Conservation (phyloP, 2,329 filamentous ascomycete species). For the Claviceps sp. region DNA sequence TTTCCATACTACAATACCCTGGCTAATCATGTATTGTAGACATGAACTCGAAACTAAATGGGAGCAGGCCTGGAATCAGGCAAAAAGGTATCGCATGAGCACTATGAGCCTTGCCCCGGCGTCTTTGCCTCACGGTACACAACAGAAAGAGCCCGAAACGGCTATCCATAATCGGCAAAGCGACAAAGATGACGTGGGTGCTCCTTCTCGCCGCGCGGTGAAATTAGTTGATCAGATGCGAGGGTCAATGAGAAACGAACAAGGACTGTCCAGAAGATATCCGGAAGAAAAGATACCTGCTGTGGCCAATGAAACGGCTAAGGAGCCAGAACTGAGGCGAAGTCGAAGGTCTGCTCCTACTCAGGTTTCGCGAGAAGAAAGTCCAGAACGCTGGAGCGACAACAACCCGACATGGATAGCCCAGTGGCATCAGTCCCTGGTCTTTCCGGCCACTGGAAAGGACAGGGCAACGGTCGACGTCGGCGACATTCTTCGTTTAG, state of each 20-base stretch:
- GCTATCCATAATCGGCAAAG: neutral
- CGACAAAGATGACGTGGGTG: neutral
- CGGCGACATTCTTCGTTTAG: conserved; percentile 61
- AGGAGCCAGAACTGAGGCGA: conserved; percentile 11
- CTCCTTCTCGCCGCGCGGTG: neutral
- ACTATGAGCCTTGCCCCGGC: neutral
- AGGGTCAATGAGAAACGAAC: neutral
- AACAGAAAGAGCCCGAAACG: neutral
- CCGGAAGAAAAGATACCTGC: neutral
- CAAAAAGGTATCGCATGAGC: neutral
- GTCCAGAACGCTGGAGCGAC: conserved; percentile 32
- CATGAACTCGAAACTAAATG: neutral
- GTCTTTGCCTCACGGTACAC: neutral
- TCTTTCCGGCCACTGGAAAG: conserved; percentile 45
- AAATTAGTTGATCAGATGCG: conserved; percentile 1
- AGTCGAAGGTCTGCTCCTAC: conserved; percentile 12
- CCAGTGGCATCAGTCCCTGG: conserved; percentile 43
- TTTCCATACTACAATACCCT: neutral
- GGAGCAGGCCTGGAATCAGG: neutral
- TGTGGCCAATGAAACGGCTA: conserved; percentile 1
- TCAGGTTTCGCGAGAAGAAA: conserved; percentile 5
- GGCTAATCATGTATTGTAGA: neutral
- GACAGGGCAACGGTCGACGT: conserved; percentile 54
- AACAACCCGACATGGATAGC: conserved; percentile 36
- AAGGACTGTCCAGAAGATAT: neutral